Conservation (phyloP, 1,284 basidiomycete genomes). For the Psilocybe mexicana region DNA sequence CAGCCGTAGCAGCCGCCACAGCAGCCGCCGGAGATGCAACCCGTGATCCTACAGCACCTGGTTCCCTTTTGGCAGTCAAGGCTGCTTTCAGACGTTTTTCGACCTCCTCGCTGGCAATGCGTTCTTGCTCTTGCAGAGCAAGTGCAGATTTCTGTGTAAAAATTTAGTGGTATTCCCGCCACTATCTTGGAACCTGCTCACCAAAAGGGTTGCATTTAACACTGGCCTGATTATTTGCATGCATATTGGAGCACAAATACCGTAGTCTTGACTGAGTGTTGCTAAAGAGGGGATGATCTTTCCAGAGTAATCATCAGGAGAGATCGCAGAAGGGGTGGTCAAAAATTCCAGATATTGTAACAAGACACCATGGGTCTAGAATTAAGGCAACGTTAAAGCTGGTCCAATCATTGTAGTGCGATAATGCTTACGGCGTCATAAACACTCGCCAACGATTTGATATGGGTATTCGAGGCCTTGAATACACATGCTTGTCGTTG, state of each 20-base stretch:
- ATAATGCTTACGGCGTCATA: slow-evolving; percentile 71
- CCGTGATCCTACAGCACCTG: slow-evolving; percentile 53
- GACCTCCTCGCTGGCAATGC: slow-evolving; percentile 65
- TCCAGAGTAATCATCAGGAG: slow-evolving; percentile 61
- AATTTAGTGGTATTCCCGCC: background rate
- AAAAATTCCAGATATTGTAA: slow-evolving; percentile 76
- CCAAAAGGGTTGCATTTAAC: slow-evolving; percentile 64
- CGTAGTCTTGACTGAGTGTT: slow-evolving; percentile 73
- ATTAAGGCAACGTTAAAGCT: slow-evolving; percentile 1
- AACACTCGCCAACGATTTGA: slow-evolving; percentile 84
- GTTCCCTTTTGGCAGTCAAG: slow-evolving; percentile 73
- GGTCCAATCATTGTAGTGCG: background rate
- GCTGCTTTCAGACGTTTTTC: slow-evolving; percentile 78
- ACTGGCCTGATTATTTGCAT: slow-evolving; percentile 92
- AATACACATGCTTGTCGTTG: slow-evolving; percentile 83
- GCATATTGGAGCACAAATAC: slow-evolving; percentile 79
- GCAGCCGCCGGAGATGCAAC: slow-evolving; percentile 58
- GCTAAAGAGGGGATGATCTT: slow-evolving; percentile 71
- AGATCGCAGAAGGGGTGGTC: slow-evolving; percentile 60
- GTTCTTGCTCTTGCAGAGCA: slow-evolving; percentile 63
- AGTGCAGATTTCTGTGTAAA: slow-evolving; percentile 52
- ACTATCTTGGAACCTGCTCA: slow-evolving; percentile 33
- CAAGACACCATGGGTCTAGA: slow-evolving; percentile 74
- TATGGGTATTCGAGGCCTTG: slow-evolving; percentile 66
- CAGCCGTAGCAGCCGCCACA: slow-evolving; percentile 28